These are phyloP conservation scores for Trypethelium eluteriae DNA, from an alignment of 495 filamentous ascomycete species.

Conservation along the genomic window DNA sequence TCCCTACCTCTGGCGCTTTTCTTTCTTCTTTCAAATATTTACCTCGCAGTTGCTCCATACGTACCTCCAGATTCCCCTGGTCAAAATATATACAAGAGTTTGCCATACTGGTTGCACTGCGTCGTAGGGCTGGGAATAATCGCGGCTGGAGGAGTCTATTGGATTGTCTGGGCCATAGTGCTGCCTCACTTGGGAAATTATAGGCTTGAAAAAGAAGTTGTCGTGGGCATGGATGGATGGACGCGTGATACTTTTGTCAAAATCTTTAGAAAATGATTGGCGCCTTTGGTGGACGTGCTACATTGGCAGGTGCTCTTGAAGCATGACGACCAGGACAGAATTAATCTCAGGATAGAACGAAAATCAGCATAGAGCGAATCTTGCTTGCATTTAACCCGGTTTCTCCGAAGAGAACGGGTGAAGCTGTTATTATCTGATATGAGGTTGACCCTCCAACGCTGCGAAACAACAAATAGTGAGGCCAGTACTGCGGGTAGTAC, in stretches of 20 bases:
- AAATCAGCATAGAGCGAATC: no score
- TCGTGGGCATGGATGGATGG: slow-evolving; percentile 40
- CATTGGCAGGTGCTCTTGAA: background rate
- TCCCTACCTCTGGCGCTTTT: slow-evolving; percentile 41
- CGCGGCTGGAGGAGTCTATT: slow-evolving; percentile 44
- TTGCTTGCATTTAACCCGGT: no score
- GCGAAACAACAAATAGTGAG: no score
- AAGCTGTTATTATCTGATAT: no score
- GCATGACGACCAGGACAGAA: background rate
- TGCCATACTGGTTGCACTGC: slow-evolving; percentile 48
- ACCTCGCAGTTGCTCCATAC: slow-evolving; percentile 46
- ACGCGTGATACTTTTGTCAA: slow-evolving; percentile 35
- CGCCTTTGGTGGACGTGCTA: background rate
- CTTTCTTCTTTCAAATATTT: slow-evolving; percentile 45
- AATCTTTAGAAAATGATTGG: slow-evolving; percentile 12
- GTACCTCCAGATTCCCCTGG: slow-evolving; percentile 37
- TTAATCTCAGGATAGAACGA: background rate
- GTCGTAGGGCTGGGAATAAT: slow-evolving; percentile 45
- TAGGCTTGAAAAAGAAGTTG: slow-evolving; percentile 25
- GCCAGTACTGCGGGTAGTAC: no score
- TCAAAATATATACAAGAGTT: slow-evolving; percentile 43
- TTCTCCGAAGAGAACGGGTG: no score
- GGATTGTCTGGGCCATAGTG: slow-evolving; percentile 43
- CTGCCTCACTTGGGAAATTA: slow-evolving; percentile 38
- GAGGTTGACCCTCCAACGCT: no score